Evolutionary conservation across 257 asterid species (phyloP).

Genomic region (Primulina tabacum): DNA sequence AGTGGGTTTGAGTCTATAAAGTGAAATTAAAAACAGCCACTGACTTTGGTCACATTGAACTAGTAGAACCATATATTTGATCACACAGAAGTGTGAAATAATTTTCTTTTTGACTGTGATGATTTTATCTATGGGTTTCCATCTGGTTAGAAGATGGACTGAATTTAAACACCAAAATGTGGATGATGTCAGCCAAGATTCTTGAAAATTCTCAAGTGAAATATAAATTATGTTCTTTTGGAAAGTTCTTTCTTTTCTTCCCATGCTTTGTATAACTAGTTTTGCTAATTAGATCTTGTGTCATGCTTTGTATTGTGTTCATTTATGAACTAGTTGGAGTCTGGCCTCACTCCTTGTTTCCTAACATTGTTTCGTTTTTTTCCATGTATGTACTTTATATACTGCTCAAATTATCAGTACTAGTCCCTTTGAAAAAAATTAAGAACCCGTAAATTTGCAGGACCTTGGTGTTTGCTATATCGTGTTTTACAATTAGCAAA

Average conservation of each 20-base stretch:
- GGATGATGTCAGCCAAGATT: neutral
- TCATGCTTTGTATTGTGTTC: too few species aligned
- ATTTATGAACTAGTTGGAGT: too few species aligned
- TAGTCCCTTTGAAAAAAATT: too few species aligned
- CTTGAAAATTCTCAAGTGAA: neutral
- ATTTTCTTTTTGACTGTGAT: neutral
- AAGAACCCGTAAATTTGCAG: too few species aligned
- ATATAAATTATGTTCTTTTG: neutral
- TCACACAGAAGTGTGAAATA: neutral
- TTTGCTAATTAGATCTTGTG: too few species aligned
- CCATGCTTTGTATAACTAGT: too few species aligned
- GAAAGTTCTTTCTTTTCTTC: neutral
- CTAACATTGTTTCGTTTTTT: too few species aligned
- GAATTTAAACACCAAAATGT: neutral
- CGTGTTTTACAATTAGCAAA: too few species aligned
- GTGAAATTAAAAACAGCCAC: slow-evolving; percentile 8
- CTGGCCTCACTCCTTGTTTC: too few species aligned
- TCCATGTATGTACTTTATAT: too few species aligned
- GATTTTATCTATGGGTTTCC: neutral
- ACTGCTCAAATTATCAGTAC: too few species aligned
- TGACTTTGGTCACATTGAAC: slow-evolving; percentile 1
- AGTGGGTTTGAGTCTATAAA: neutral
- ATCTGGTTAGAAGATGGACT: slow-evolving; percentile 1
- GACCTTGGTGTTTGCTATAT: too few species aligned
- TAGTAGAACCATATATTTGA: neutral